Percentiles rank a stretch among this genome's conserved stretches.
These are phyloP conservation scores for Starmera quercuum DNA, from an alignment of 805 yeast species.

Conservation along the genomic window DNA sequence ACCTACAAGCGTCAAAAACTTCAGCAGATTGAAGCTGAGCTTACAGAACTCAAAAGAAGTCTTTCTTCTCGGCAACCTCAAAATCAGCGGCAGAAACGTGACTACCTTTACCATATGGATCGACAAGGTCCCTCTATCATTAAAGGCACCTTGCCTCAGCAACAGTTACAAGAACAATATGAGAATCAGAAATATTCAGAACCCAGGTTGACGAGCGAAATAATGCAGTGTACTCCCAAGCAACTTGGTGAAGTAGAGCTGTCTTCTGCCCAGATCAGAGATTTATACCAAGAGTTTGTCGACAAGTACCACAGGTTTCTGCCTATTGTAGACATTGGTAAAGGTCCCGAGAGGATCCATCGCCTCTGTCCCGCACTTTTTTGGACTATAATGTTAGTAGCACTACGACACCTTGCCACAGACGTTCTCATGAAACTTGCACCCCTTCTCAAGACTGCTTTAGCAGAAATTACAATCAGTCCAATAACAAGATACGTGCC, in stretches of 20 bases:
- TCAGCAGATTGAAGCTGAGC: constrained; percentile 77
- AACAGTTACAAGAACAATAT: not conserved
- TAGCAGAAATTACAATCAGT: constrained; percentile 83
- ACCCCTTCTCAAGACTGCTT: constrained; percentile 61
- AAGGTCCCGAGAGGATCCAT: constrained; percentile 79
- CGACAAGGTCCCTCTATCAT: constrained; percentile 17
- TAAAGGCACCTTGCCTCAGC: constrained; percentile 8
- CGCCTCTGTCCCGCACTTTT: constrained; percentile 79
- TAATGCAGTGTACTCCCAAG: constrained; percentile 55
- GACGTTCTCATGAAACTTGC: constrained; percentile 48
- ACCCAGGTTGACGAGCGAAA: constrained; percentile 24
- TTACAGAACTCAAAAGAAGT: constrained; percentile 56
- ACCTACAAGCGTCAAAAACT: constrained; percentile 82
- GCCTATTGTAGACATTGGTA: constrained; percentile 77
- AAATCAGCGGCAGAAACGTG: constrained; percentile 2
- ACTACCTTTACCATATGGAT: too few species aligned
- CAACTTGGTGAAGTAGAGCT: constrained; percentile 62
- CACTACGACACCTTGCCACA: constrained; percentile 56
- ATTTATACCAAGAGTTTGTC: constrained; percentile 62
- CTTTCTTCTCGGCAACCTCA: constrained; percentile 17
- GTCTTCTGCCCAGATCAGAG: constrained; percentile 50
- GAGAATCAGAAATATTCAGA: not conserved
- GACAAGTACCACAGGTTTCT: constrained; percentile 75
- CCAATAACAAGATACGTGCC: constrained; percentile 85
- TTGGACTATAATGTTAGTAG: constrained; percentile 88